Conservation (phyloP, 352 stramenopile species). For the Phytophthora crassamura region DNA sequence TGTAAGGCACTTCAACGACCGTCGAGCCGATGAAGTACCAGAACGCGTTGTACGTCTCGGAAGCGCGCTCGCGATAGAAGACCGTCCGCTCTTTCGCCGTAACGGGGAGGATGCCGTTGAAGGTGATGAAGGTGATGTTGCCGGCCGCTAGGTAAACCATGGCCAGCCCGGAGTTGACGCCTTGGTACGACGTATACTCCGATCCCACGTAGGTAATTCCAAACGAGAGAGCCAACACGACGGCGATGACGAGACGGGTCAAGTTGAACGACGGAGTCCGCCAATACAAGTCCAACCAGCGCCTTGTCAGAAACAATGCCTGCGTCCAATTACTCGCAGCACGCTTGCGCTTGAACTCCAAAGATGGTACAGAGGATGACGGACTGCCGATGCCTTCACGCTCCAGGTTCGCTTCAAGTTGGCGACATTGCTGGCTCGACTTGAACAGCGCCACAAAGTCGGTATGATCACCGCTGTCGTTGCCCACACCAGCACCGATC, state of each 20-base stretch:
- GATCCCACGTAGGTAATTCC: conserved; percentile 20
- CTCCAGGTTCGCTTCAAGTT: conserved; percentile 5
- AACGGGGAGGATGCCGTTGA: conserved; percentile 45
- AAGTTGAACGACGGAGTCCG: too few species aligned
- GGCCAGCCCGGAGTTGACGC: conserved; percentile 46
- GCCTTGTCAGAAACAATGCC: conserved; percentile 48
- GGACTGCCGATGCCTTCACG: conserved; percentile 14
- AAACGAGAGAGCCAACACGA: conserved; percentile 21
- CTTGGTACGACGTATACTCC: conserved; percentile 35
- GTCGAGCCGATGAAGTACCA: conserved; percentile 16
- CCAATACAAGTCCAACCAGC: conserved; percentile 76
- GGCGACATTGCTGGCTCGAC: conserved; percentile 6
- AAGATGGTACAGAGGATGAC: neutral
- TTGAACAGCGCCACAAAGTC: conserved; percentile 25
- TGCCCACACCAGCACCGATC: conserved; percentile 55
- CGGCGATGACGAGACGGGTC: conserved; percentile 44
- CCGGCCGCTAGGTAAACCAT: conserved; percentile 75
- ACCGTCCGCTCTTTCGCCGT: conserved; percentile 11
- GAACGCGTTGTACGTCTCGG: conserved; percentile 17
- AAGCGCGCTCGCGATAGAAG: conserved; percentile 11
- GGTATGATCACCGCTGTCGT: conserved; percentile 5
- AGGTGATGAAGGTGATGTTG: conserved; percentile 71
- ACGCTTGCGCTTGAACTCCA: conserved; percentile 30
- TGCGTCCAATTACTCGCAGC: conserved; percentile 17
- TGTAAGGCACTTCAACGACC: conserved; percentile 15